Conservation (phyloP, 2,329 filamentous ascomycete genomes). For the Neonectria coccinea region DNA sequence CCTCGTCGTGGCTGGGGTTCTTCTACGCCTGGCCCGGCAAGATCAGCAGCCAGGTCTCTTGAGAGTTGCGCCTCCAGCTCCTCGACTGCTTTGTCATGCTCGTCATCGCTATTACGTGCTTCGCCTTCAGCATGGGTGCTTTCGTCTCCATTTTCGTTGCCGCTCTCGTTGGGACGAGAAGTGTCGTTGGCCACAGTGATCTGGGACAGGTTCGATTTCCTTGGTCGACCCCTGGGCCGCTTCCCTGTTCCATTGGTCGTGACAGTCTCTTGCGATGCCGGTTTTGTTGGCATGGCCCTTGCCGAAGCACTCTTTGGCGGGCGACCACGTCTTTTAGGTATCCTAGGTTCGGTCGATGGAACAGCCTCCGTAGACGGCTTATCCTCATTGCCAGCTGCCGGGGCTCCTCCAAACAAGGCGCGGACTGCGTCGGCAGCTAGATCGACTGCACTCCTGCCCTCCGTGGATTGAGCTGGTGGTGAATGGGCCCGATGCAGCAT, state of each 20-base stretch:
- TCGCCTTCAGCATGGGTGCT: constrained; percentile 4
- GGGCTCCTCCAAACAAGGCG: constrained; percentile 43
- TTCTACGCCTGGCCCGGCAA: constrained; percentile 9
- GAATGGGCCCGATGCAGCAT: constrained; percentile 32
- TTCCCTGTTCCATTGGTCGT: constrained; percentile 26
- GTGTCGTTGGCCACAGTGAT: constrained; percentile 20
- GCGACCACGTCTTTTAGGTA: constrained; percentile 46
- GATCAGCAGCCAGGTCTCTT: constrained; percentile 30
- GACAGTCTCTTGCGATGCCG: constrained; percentile 5
- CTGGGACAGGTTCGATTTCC: constrained; percentile 40
- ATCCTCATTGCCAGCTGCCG: constrained; percentile 9
- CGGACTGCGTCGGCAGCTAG: constrained; percentile 54
- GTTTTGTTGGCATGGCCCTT: constrained; percentile 13
- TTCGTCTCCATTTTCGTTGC: constrained; percentile 6
- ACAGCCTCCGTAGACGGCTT: constrained; percentile 14
- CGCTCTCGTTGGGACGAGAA: constrained; percentile 5
- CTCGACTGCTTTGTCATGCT: constrained; percentile 33
- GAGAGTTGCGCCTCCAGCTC: constrained; percentile 36
- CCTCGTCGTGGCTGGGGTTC: constrained; percentile 32
- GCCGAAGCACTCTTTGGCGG: constrained; percentile 47
- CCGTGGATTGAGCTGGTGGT: constrained; percentile 15
- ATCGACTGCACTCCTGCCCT: constrained; percentile 50
- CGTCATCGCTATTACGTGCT: constrained; percentile 25
- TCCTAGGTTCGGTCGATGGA: constrained; percentile 18
- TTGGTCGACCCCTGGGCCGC: constrained; percentile 46